Evolutionary conservation across 2,329 filamentous ascomycete species (phyloP).

Genomic region (Thielaviopsis musarum): DNA sequence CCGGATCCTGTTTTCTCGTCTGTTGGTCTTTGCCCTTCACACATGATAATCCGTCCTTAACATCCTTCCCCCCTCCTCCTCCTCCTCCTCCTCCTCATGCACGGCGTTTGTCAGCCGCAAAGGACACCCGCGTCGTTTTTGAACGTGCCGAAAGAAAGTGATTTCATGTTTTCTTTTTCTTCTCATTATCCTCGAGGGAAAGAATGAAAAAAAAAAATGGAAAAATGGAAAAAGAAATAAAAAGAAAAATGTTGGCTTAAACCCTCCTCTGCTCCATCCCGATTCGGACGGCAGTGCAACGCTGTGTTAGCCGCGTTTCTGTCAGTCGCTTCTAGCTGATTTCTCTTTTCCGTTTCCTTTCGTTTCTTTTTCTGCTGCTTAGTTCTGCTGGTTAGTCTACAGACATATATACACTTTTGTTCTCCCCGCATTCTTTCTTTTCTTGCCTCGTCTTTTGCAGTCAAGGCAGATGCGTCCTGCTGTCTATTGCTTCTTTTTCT

Average conservation of each 20-base stretch:
- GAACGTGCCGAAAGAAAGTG: no score
- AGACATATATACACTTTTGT: no score
- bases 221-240: neutral
- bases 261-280: neutral
- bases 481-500: no score
- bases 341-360: neutral
- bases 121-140: no score
- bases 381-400: no score
- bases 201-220: no score
- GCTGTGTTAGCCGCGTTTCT: neutral
- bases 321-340: neutral
- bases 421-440: no score
- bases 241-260: neutral
- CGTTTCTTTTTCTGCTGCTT: neutral
- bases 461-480: no score
- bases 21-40: neutral
- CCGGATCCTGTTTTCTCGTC: no score
- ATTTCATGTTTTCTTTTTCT: no score
- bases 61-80: neutral
- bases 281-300: neutral
- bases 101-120: neutral
- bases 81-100: neutral
- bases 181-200: no score
- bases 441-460: no score
- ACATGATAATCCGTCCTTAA: neutral